Evolutionary conservation across 2,329 filamentous ascomycete species (phyloP).

Genomic region (Talaromyces sp.): DNA sequence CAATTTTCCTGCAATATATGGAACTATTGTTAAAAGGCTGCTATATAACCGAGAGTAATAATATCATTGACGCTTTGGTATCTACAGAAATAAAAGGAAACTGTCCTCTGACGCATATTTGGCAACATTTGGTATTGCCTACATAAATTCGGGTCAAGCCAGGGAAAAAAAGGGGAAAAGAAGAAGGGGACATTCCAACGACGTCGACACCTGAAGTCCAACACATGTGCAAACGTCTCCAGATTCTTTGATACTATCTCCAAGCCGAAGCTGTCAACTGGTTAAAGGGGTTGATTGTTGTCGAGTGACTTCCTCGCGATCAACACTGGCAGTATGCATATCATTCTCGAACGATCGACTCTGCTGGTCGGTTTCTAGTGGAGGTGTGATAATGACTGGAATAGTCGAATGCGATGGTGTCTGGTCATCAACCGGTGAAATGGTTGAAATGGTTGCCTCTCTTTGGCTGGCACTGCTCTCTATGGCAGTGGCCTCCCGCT

Average conservation of each 20-base stretch:
- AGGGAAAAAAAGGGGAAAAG: not conserved
- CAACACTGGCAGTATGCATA: not conserved
- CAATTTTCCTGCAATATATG: not conserved
- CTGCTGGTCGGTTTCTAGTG: conserved; percentile 1
- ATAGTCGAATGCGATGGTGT: conserved; percentile 1
- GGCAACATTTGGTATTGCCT: not conserved
- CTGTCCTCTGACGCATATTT: not conserved
- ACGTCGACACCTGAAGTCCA: not conserved
- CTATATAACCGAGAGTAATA: not conserved
- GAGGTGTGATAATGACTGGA: conserved; percentile 9
- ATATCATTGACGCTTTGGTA: not conserved
- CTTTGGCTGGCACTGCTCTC: not conserved
- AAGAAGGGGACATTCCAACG: not conserved
- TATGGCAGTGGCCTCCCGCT: not conserved
- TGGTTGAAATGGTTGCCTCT: not conserved
- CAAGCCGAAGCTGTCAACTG: not conserved
- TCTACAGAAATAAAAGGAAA: not conserved
- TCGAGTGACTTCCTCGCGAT: not conserved
- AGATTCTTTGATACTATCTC: not conserved
- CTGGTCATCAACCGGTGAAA: conserved; percentile 1
- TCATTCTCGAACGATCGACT: not conserved
- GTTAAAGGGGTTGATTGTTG: not conserved
- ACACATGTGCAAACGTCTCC: not conserved
- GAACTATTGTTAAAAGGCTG: not conserved
- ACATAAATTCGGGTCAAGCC: not conserved